Conservation (phyloP, 2,329 filamentous ascomycete genomes). For the Colletotrichum scovillei region DNA sequence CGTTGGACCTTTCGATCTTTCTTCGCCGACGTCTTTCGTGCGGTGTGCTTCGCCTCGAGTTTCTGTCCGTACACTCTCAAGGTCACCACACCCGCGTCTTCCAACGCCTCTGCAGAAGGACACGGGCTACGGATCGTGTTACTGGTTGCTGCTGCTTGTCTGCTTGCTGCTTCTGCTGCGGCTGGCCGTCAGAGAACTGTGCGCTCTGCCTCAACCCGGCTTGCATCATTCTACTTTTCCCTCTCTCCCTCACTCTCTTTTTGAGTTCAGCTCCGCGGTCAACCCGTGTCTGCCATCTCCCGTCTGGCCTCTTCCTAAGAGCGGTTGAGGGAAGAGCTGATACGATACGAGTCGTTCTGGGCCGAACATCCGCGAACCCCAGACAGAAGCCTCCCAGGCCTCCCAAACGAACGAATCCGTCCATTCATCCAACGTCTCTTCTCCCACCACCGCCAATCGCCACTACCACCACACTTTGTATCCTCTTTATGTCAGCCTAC, state of each 20-base stretch:
- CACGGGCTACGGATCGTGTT: neutral
- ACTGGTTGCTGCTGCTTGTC: neutral
- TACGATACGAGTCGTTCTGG: neutral
- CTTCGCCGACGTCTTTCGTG: neutral
- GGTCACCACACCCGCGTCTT: neutral
- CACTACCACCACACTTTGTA: neutral
- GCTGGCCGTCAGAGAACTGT: neutral
- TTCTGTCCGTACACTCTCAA: neutral
- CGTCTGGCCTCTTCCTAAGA: neutral
- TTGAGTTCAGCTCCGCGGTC: neutral
- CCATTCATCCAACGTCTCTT: constrained; percentile 17
- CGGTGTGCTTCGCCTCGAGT: neutral
- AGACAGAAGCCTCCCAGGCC: neutral
- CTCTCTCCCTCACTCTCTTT: neutral
- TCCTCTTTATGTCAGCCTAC: neutral
- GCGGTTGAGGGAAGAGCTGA: neutral
- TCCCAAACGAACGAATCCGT: constrained; percentile 6
- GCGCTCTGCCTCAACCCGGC: no score
- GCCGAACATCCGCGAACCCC: neutral
- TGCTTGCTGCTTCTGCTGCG: neutral
- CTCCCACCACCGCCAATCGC: neutral
- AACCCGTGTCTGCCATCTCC: neutral
- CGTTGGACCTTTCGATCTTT: neutral
- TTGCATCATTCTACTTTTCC: neutral
- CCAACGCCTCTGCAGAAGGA: neutral